Evolutionary conservation across 768 basidiomycete species (phyloP).

Genomic region (Boletellus emodensis): DNA sequence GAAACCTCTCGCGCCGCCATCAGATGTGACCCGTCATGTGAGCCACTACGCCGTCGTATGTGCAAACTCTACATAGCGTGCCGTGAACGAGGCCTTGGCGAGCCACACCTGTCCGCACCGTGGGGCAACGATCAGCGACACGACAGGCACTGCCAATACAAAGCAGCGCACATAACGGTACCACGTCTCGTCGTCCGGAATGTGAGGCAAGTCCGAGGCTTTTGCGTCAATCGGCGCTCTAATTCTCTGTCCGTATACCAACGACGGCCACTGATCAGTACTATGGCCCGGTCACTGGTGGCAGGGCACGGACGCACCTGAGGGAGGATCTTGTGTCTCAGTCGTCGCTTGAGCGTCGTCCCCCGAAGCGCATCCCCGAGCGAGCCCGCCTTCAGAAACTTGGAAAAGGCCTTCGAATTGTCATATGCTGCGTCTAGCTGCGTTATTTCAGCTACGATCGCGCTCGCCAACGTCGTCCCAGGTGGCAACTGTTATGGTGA

Average conservation of each 20-base stretch:
- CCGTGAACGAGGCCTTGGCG: constrained; percentile 13
- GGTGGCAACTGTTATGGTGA: constrained; percentile 12
- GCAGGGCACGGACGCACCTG: constrained; percentile 33
- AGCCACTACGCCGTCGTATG: constrained; percentile 3
- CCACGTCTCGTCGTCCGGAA: constrained; percentile 35
- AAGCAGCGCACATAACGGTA: constrained; percentile 28
- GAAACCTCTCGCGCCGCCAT: too few species aligned
- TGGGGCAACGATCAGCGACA: neutral
- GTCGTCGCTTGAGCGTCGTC: constrained; percentile 22
- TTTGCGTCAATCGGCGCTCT: constrained; percentile 28
- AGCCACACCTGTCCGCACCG: constrained; percentile 11
- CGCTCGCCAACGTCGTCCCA: constrained; percentile 6
- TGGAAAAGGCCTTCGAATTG: constrained; percentile 36
- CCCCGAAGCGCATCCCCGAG: constrained; percentile 20
- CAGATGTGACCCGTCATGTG: neutral
- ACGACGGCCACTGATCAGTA: too few species aligned
- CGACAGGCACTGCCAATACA: neutral
- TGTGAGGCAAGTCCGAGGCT: constrained; percentile 31
- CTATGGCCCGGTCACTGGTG: neutral
- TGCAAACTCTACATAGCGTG: constrained; percentile 20
- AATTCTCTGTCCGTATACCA: constrained; percentile 7
- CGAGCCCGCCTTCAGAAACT: constrained; percentile 27
- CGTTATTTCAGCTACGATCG: neutral
- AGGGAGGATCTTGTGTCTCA: constrained; percentile 35
- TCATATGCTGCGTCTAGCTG: constrained; percentile 33